Percentiles rank a stretch among this genome's conserved stretches.
Evolutionary conservation across 1,284 basidiomycete species (phyloP).

Genomic region (Rhodofomes roseus): DNA sequence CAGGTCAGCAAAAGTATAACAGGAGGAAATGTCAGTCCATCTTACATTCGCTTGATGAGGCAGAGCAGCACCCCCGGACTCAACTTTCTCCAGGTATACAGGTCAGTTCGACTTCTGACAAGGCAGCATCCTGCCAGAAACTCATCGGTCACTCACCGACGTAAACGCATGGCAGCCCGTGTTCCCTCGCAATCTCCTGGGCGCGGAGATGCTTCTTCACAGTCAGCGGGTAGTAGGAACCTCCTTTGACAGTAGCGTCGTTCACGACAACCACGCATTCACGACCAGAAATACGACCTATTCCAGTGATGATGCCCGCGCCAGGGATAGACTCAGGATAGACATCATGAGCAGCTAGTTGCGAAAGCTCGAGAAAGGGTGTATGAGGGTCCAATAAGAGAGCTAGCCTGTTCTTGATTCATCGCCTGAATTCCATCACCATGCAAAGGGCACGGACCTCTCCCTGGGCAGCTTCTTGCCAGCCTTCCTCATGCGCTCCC

Average conservation of each 20-base stretch:
- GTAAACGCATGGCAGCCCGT: constrained; percentile 89
- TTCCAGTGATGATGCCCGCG: constrained; percentile 90
- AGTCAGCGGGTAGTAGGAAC: constrained; percentile 90
- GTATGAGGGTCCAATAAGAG: constrained; percentile 81
- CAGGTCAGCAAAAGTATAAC: constrained; percentile 2
- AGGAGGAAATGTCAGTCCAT: background rate
- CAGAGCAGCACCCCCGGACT: constrained; percentile 91
- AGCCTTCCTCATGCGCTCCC: constrained; percentile 72
- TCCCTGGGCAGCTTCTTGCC: constrained; percentile 88
- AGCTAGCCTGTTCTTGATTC: constrained; percentile 42
- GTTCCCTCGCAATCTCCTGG: constrained; percentile 89
- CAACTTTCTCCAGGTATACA: constrained; percentile 48
- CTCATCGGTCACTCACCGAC: constrained; percentile 51
- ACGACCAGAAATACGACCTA: constrained; percentile 75
- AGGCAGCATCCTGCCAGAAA: too few relatives aligned
- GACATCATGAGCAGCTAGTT: constrained; percentile 84
- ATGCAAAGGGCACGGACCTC: constrained; percentile 45
- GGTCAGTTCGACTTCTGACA: background rate
- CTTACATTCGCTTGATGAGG: constrained; percentile 88
- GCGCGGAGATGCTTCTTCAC: constrained; percentile 96
- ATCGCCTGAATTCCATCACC: background rate
- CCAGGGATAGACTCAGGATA: constrained; percentile 84
- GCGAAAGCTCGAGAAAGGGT: constrained; percentile 88
- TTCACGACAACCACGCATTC: constrained; percentile 92
- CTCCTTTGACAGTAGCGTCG: constrained; percentile 92